Evolutionary conservation across 2,329 filamentous ascomycete genomes (phyloP), one percentile per base, ranked within the genome.

Genomic region (Fusarium stilboides): DNA sequence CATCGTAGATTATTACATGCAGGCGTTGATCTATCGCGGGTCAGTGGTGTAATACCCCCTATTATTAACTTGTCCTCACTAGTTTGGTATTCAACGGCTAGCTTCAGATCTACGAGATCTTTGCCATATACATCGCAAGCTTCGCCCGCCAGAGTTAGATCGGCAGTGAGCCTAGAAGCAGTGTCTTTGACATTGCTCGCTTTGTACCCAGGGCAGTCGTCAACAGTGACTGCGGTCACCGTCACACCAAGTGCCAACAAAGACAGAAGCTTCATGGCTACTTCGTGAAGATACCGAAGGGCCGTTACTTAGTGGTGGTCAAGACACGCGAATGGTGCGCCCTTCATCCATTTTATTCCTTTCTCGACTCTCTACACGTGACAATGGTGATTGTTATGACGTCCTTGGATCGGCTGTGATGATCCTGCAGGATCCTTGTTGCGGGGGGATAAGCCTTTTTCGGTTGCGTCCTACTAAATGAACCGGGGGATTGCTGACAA

Each of bases 41-140:
- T 39, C 13, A 51, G 47, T 22, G 10, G 15, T 14, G 19, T 10
- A 19, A 19, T n/a, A 1, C 8, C 1, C 10, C 17, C 17, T 14
- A 43, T 14, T 0, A 19, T 19, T 17, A 19, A 13, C 9, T 5
- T 10, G 24, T 20, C 13, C 26, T n/a, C 15, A 43, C 54, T 44
- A 15, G 44, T 57, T 19, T 57, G 36, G 37, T 57, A 57, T 26
- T 49, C 45, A 7, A 57, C 54, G 3, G 19, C 36, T 19, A 57
- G 43, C n/a, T 50, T 50, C 15, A 57, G 37, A 9, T 57, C 45
- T 3, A 8, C 14, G 12, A 49, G 15, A 28, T 57, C 54, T 50
- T 33, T 12, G 13, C 54, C 54, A 33, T 43, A 57, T 17, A 50
- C 54, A 42, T 57, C 31, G 14, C 54, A 57, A 3, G 44, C 44